A percentile compares a stretch with the other conserved stretches of the same genome.
Conservation (phyloP, 2,329 filamentous ascomycete genomes). For the Apiospora koreana region DNA sequence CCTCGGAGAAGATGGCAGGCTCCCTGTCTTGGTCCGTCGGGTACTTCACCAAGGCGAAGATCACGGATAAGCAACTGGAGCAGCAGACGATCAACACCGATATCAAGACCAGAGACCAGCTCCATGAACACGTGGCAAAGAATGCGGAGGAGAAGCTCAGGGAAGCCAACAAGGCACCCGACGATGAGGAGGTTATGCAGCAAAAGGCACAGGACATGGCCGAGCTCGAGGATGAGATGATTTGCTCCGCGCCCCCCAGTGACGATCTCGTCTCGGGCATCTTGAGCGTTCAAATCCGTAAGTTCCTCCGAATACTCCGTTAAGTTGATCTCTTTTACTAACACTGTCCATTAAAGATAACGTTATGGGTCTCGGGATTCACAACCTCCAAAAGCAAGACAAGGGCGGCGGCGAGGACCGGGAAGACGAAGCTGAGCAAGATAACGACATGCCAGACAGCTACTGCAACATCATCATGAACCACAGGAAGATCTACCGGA, state of each 20-base stretch:
- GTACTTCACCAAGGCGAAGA: conserved; percentile 68
- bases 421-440: conserved; percentile 60
- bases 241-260: conserved; percentile 67
- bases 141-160: conserved; percentile 63
- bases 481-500: conserved; percentile 69
- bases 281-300: conserved; percentile 50
- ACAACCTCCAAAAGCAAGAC: conserved; percentile 57
- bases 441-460: conserved; percentile 65
- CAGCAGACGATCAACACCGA: conserved; percentile 61
- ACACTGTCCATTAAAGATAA: conserved; percentile 63
- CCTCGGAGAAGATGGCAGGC: conserved; percentile 68
- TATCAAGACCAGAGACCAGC: conserved; percentile 57
- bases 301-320: conserved; percentile 24
- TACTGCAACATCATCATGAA: conserved; percentile 77
- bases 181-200: conserved; percentile 65
- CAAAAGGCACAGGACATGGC: conserved; percentile 69
- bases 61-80: conserved; percentile 62
- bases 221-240: conserved; percentile 61
- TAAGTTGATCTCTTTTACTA: not conserved
- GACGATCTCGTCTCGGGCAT: conserved; percentile 64
- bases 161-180: conserved; percentile 59
- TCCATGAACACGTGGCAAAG: conserved; percentile 58
- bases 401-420: conserved; percentile 48
- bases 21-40: conserved; percentile 70
- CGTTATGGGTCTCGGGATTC: conserved; percentile 67